Evolutionary conservation across 768 basidiomycete species (phyloP), one percentile per base, ranked within the genome.

Genomic region (Phaeotremella fagi): DNA sequence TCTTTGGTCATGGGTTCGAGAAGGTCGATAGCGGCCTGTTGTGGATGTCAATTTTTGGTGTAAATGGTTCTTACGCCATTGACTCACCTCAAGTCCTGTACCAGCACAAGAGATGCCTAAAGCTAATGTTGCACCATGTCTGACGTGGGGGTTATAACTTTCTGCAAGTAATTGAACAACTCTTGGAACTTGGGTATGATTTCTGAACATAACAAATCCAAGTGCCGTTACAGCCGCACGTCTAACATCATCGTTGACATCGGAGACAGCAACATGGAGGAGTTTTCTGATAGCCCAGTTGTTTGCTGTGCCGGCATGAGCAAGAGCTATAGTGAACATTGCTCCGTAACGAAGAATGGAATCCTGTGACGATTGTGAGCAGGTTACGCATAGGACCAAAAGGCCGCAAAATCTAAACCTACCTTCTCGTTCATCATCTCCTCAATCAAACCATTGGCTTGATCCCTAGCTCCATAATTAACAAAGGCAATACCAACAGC

Each of bases 1-100:
- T 99, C 95, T 69, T 90, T 95, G 18, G 91, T 95, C 87, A 99
- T 90, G 3, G 95, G 95, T 73, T 98, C 90, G 58, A 99, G 77
- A 59, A 99, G 88, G 61, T 91, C 90, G 54, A 98, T 83, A 20
- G 95, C 95, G 76, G 98, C 92, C 85, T 92, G 71, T 12, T n/a
- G 4, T 23, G 26, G 14, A 46, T n/a, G 33, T 33, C 31, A 33
- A 27, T 7, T 5, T 12, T 25, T 69, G n/a, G 15, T 35, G 12
- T 11, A 48, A 27, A 28, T n/a, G 12, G 22, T n/a, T n/a, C 15
- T 6, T 23, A 46, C 15, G 15, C 22, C 29, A 4, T 27, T 33
- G 3, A 64, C 80, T 54, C 55, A 88, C 89, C 80, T 89, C 87
- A 41, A 94, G 81, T 41, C 94, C 95, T 16, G 94, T 98, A 15